A percentile compares a stretch with the other conserved stretches of the same genome.
Conservation (phyloP, 2,329 filamentous ascomycete species). For the Arthrobotrys sinensis region DNA sequence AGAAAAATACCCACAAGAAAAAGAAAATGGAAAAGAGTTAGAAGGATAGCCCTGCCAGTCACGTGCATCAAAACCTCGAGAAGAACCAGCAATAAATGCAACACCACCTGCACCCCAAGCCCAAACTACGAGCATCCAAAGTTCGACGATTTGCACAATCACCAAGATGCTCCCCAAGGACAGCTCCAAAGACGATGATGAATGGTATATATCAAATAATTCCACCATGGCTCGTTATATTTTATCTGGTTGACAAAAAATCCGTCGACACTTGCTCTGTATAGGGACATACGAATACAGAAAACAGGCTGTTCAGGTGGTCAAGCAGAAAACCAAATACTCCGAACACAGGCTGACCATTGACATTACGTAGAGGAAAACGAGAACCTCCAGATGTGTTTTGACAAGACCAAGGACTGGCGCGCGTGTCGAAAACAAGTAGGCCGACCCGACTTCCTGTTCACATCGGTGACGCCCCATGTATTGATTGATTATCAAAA, state of each 20-base stretch:
- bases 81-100: too few relatives aligned
- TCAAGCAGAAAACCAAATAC: not conserved
- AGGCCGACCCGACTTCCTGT: not conserved
- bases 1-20: conserved; percentile 28
- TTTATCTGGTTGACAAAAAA: not conserved
- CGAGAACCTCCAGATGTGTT: conserved; percentile 43
- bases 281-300: conserved; percentile 47
- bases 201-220: not conserved
- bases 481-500: conserved; percentile 19
- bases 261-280: not conserved
- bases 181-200: conserved; percentile 1
- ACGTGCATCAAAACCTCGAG: not conserved
- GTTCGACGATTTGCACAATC: too few relatives aligned
- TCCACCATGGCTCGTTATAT: too few relatives aligned
- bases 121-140: too few relatives aligned
- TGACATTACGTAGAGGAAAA: conserved; percentile 28
- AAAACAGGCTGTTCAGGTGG: conserved; percentile 51
- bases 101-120: too few relatives aligned
- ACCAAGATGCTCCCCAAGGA: not conserved
- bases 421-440: conserved; percentile 42
- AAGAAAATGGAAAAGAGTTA: not conserved
- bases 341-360: conserved; percentile 1
- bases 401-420: conserved; percentile 48
- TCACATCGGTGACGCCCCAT: not conserved
- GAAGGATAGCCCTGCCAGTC: conserved; percentile 4